Evolutionary conservation across 257 asterid species (phyloP).

Genomic region (Eucommia ulmoides): DNA sequence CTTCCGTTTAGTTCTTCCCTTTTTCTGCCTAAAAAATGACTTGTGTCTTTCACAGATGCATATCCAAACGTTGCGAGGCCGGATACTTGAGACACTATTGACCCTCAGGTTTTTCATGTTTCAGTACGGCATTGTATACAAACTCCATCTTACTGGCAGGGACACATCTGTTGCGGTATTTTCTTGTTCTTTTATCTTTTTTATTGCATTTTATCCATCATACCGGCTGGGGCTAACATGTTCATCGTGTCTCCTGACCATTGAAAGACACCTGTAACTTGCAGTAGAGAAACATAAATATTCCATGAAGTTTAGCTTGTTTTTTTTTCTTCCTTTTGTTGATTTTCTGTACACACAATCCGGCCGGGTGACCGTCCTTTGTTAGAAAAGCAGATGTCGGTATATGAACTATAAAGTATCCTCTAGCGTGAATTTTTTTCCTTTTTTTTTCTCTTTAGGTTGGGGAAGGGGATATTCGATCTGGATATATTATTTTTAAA

Average conservation of each 20-base stretch:
- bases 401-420: no score
- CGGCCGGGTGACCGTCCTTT: no score
- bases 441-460: no score
- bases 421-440: no score
- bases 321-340: no score
- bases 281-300: not conserved
- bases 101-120: conserved; percentile 85
- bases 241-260: not conserved
- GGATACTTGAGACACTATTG: conserved; percentile 88
- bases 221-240: not conserved
- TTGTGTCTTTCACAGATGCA: conserved; percentile 50
- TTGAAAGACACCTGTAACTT: not conserved
- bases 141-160: conserved; percentile 61
- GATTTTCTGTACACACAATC: no score
- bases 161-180: conserved; percentile 90
- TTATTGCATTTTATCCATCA: conserved; percentile 2
- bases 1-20: conserved; percentile 4
- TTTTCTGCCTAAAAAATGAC: not conserved
- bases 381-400: no score
- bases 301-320: no score
- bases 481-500: no score
- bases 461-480: no score
- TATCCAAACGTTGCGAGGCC: conserved; percentile 90
- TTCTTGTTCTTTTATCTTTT: conserved; percentile 6
- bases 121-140: conserved; percentile 94